Evolutionary conservation across 345 rosid species (phyloP).

Genomic region (Physaria fendleri): DNA sequence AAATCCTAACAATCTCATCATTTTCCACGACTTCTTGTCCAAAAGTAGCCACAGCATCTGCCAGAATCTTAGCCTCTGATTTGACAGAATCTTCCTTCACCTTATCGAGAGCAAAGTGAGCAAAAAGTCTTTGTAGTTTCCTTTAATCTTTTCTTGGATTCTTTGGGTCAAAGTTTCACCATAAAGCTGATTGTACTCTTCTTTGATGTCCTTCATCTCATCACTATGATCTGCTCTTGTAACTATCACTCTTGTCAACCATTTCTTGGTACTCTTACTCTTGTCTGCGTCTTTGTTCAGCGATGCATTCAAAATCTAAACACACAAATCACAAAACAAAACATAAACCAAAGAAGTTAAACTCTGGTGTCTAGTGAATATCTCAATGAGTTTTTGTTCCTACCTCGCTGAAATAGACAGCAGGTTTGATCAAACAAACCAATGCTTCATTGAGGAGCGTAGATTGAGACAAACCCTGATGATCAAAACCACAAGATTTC

Average conservation of each 20-base stretch:
- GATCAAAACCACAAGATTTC: slow-evolving; percentile 10
- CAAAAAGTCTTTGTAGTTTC: slow-evolving; percentile 77
- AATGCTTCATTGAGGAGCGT: slow-evolving; percentile 42
- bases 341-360: too few relatives aligned
- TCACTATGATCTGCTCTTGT: slow-evolving; percentile 51
- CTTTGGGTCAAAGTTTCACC: slow-evolving; percentile 43
- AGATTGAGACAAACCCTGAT: slow-evolving; percentile 47
- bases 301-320: slow-evolving; percentile 56
- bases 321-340: slow-evolving; percentile 3
- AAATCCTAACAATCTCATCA: slow-evolving; percentile 62
- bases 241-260: slow-evolving; percentile 63
- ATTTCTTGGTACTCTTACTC: slow-evolving; percentile 46
- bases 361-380: neutral
- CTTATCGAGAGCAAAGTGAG: too few relatives aligned
- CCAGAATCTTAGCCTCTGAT: slow-evolving; percentile 56
- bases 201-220: slow-evolving; percentile 51
- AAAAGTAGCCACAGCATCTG: slow-evolving; percentile 33
- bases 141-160: slow-evolving; percentile 51
- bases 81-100: slow-evolving; percentile 49
- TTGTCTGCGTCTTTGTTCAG: slow-evolving; percentile 46
- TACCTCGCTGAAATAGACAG: slow-evolving; percentile 65
- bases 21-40: slow-evolving; percentile 38
- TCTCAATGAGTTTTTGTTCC: neutral
- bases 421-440: slow-evolving; percentile 59
- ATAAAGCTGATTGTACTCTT: slow-evolving; percentile 35